phyloP scores from a whole-genome alignment of 176 grass and related monocot species.

The Lolium rigidum region DNA sequence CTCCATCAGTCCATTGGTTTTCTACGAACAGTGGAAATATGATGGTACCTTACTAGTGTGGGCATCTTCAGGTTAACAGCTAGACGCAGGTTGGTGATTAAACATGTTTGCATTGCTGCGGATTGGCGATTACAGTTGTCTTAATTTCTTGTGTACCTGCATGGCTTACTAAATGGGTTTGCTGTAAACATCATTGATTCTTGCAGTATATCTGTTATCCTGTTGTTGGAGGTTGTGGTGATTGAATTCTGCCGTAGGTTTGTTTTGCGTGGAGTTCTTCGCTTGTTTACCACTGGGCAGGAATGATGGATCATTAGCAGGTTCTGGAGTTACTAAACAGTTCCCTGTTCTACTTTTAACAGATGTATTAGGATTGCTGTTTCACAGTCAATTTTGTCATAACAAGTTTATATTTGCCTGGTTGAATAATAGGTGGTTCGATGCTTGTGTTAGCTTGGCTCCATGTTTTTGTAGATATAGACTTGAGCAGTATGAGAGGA shows the following conservation, averaged over 20 bases:
- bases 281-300: background rate
- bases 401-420: too few relatives aligned
- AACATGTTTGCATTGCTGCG: background rate
- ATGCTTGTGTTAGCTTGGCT: background rate
- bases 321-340: slow-evolving; percentile 3
- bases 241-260: background rate
- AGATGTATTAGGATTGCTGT: background rate
- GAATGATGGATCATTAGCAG: slow-evolving; percentile 1
- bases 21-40: background rate
- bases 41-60: background rate
- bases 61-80: background rate
- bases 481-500: background rate
- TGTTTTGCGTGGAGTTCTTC: background rate
- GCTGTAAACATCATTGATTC: background rate
- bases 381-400: background rate
- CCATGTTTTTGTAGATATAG: background rate
- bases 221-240: background rate
- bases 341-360: background rate
- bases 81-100: background rate
- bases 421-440: background rate
- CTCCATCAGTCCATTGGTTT: background rate
- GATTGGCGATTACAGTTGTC: background rate
- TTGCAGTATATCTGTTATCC: background rate
- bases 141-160: background rate
- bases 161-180: background rate